Base-by-base conservation (phyloP, 2,329 filamentous ascomycete species). In the Huntiella bhutanensis region DNA sequence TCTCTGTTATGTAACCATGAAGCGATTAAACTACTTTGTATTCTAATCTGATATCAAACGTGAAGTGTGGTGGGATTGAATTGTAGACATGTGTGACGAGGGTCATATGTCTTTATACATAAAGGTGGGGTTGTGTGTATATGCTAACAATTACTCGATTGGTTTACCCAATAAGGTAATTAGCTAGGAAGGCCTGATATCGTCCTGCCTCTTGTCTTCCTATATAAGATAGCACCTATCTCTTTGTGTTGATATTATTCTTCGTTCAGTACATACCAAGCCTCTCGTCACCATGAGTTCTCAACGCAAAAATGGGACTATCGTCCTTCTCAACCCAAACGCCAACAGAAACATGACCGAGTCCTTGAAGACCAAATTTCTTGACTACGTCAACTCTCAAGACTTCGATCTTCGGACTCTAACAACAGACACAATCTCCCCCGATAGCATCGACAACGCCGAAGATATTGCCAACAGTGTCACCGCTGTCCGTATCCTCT, bases 291-390 rank as follows among this genome's bases (percentile, higher is more conserved):
- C 32, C 15, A 10, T 33, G 4, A 13, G 12, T 16, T 13, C 15
- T 11, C 6, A 17, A 15, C 22, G 19, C 28, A 17, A 7, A 41
- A 41, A 2, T 3, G 46, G 43, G 44, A 68, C 60, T 51, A 75
- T 87, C 51, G 68, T 88, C 36, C 65, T 88, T 51, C 69, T 88
- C 54, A 88, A 91, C 56, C 82, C 83, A 33, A 91, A 91, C 62
- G 85, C 80, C 2, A 84, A 78, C 1, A 54, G 63, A 47, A 64
- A 68, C 47, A 88, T 88, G 82, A 88, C 82, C 8, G 64, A 73
- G 5, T 73, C 71, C 19, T 67, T 87, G 54, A 67, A 68, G 47
- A 56, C 60, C 41, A 63, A 68, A 42, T 64, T 77, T 49, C 59
- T 63, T 13, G 11, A 28, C 19, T 32, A n/a, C 15, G 13, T 13